phyloP scores from a whole-genome alignment of 2,329 filamentous ascomycete species.

The Microcyclosporella mali region DNA sequence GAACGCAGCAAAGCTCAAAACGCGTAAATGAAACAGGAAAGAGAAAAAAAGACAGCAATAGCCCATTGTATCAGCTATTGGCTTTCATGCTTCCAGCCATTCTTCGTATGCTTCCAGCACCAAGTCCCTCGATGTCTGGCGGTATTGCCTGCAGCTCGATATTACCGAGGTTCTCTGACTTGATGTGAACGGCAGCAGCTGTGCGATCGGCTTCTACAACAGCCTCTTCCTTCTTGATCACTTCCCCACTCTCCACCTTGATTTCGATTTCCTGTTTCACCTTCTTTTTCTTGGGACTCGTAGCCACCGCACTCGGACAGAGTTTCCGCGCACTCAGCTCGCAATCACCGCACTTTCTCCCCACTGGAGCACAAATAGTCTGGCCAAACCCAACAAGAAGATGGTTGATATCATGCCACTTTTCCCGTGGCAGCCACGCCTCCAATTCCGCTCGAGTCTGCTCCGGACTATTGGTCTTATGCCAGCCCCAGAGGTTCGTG shows the following conservation, averaged over 20 bases:
- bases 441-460: conserved; percentile 71
- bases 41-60: not conserved
- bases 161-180: conserved; percentile 22
- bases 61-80: not conserved
- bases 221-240: conserved; percentile 22
- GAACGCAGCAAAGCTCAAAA: not conserved
- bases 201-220: conserved; percentile 27
- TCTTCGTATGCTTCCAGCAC: not conserved
- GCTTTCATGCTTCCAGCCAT: not conserved
- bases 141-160: conserved; percentile 28
- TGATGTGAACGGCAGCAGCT: conserved; percentile 24
- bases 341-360: conserved; percentile 77
- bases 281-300: conserved; percentile 45
- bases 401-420: conserved; percentile 89
- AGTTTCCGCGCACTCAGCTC: conserved; percentile 68
- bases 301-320: conserved; percentile 52
- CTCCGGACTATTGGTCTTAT: conserved; percentile 73
- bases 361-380: conserved; percentile 75
- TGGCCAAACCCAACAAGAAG: conserved; percentile 84
- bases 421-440: conserved; percentile 74
- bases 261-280: conserved; percentile 35
- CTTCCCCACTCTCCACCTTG: conserved; percentile 25
- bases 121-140: conserved; percentile 7
- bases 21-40: not conserved
- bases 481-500: conserved; percentile 91